These are phyloP conservation scores for Excoecaria agallocha DNA, from an alignment of 345 rosid species.

Conservation along the genomic window DNA sequence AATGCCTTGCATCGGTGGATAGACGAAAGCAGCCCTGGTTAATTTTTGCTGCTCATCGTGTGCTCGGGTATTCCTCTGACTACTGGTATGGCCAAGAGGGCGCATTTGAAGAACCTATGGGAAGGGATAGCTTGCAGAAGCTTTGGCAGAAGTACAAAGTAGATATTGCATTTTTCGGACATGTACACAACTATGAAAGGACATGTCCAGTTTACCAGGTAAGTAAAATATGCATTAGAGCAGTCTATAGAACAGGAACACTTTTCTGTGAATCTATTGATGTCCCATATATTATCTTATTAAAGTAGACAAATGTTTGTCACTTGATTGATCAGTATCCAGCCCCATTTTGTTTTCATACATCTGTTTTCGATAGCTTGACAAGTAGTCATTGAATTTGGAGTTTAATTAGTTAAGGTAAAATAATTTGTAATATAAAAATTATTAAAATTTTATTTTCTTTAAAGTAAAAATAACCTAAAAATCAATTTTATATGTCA, in stretches of 20 bases:
- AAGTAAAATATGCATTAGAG: background rate
- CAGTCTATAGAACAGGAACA: slow-evolving; percentile 48
- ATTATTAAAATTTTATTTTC: too few relatives aligned
- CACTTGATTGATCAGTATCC: background rate
- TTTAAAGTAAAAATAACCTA: too few relatives aligned
- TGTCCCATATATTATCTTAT: background rate
- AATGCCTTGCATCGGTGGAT: slow-evolving; percentile 66
- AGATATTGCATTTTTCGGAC: slow-evolving; percentile 75
- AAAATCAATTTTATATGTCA: too few relatives aligned
- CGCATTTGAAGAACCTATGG: slow-evolving; percentile 43
- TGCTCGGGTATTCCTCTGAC: slow-evolving; percentile 65
- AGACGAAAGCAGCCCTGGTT: slow-evolving; percentile 85
- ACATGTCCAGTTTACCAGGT: slow-evolving; percentile 81
- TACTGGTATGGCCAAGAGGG: slow-evolving; percentile 58
- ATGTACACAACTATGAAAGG: slow-evolving; percentile 81
- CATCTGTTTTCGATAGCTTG: background rate
- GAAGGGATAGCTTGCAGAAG: slow-evolving; percentile 65
- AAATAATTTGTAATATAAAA: too few relatives aligned
- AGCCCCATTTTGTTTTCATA: background rate
- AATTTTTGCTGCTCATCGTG: slow-evolving; percentile 72
- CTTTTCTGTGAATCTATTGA: background rate
- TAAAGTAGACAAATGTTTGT: background rate
- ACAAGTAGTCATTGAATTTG: too few relatives aligned
- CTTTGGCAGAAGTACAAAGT: slow-evolving; percentile 90
- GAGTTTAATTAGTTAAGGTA: too few relatives aligned